Evolutionary conservation across 768 basidiomycete species (phyloP).

Genomic region (Lactarius evosmus): DNA sequence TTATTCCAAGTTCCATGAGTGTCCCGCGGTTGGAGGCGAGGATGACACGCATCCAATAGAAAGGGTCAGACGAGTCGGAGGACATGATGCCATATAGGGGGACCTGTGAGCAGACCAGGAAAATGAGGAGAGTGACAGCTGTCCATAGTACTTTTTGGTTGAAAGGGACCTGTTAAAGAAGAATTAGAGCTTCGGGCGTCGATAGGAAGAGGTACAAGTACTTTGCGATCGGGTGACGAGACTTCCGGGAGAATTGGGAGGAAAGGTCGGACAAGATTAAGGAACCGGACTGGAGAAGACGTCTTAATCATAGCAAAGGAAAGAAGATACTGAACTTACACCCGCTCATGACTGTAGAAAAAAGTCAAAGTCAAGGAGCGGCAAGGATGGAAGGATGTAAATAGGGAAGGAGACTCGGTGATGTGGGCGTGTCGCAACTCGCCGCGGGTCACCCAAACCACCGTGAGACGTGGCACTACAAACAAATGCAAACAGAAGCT

Average conservation of each 20-base stretch:
- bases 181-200: neutral
- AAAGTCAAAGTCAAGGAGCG: conserved; percentile 30
- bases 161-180: conserved; percentile 74
- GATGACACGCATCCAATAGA: conserved; percentile 99
- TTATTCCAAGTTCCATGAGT: conserved; percentile 98
- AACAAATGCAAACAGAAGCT: conserved; percentile 19
- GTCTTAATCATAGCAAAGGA: neutral
- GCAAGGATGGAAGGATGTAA: conserved; percentile 23
- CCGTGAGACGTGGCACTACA: conserved; percentile 28
- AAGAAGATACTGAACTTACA: conserved; percentile 47
- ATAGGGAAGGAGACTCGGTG: neutral
- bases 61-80: conserved; percentile 96
- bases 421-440: neutral
- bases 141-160: conserved; percentile 99
- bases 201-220: conserved; percentile 35
- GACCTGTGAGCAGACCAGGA: conserved; percentile 98
- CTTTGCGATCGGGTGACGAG: conserved; percentile 96
- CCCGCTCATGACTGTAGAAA: conserved; percentile 63
- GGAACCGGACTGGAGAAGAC: conserved; percentile 72
- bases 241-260: conserved; percentile 96
- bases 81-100: conserved; percentile 99
- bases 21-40: conserved; percentile 98
- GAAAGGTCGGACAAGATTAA: conserved; percentile 98
- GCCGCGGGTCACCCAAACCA: neutral
- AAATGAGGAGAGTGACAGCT: conserved; percentile 97